These are phyloP conservation scores for Echinochloa phyllopogon DNA, from an alignment of 176 grass and related monocot genomes.

Conservation along the genomic window DNA sequence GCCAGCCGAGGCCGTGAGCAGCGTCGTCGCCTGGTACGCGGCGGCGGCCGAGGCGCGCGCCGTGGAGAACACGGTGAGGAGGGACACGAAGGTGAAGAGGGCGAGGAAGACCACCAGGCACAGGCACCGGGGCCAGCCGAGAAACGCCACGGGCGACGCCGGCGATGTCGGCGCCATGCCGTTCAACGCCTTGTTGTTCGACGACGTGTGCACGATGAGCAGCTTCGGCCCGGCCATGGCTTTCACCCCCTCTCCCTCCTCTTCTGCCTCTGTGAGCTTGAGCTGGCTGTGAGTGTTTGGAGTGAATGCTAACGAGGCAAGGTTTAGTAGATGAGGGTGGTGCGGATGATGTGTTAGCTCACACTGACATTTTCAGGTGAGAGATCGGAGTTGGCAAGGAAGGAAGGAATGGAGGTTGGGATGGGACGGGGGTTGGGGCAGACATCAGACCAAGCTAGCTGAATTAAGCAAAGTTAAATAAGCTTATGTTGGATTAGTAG, in stretches of 20 bases:
- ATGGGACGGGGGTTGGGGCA: conserved; percentile 34
- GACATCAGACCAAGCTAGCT: background rate
- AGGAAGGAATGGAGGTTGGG: conserved; percentile 36
- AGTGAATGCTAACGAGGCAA: conserved; percentile 6
- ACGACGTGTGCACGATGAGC: conserved; percentile 43
- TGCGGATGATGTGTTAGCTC: conserved; percentile 27
- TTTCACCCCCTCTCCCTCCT: conserved; percentile 17
- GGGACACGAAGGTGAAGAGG: conserved; percentile 68
- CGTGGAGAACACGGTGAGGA: conserved; percentile 70
- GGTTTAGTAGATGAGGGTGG: background rate
- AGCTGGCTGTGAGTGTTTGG: background rate
- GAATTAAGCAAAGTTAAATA: conserved; percentile 50
- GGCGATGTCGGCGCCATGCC: conserved; percentile 35
- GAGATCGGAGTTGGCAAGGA: conserved; percentile 3
- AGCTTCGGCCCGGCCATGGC: conserved; percentile 47
- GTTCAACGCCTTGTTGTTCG: conserved; percentile 49
- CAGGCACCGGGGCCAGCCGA: conserved; percentile 45
- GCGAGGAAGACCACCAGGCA: conserved; percentile 66
- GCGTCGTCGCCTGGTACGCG: conserved; percentile 31
- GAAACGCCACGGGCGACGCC: conserved; percentile 30
- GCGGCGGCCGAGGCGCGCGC: conserved; percentile 20
- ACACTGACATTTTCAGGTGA: conserved; percentile 43
- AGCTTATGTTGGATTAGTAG: conserved; percentile 47
- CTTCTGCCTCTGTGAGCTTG: background rate
- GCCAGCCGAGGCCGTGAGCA: background rate